Conservation (phyloP, 805 yeast species). For the Nadsonia fulvescens region DNA sequence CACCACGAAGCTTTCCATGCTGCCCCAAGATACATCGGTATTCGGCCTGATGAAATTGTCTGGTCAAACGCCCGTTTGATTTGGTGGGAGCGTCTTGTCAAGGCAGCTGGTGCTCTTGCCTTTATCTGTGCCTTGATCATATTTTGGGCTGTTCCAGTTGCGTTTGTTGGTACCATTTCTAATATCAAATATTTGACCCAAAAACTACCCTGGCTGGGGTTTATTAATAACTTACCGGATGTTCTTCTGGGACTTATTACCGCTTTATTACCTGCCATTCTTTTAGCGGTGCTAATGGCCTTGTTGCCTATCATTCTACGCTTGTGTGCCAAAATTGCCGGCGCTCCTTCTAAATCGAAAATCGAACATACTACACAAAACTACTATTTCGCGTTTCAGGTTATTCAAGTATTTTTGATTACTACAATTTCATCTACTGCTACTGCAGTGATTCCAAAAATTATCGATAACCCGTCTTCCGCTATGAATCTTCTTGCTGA, state of each 20-base stretch:
- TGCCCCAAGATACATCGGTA: constrained; percentile 36
- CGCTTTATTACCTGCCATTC: constrained; percentile 68
- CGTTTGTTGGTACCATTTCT: constrained; percentile 90
- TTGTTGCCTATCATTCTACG: constrained; percentile 74
- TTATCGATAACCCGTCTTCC: constrained; percentile 46
- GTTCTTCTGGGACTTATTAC: constrained; percentile 68
- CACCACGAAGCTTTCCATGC: constrained; percentile 26
- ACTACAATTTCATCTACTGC: constrained; percentile 72
- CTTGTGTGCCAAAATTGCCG: constrained; percentile 56
- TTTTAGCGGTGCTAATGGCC: constrained; percentile 68
- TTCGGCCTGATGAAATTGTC: constrained; percentile 64
- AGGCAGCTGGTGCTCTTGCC: constrained; percentile 38
- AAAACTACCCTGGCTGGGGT: constrained; percentile 55
- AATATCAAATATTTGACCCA: constrained; percentile 60
- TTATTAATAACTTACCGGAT: constrained; percentile 56
- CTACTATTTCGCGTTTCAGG: constrained; percentile 83
- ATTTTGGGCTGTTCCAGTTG: constrained; percentile 94
- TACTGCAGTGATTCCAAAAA: constrained; percentile 55
- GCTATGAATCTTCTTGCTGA: constrained; percentile 63
- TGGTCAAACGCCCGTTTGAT: constrained; percentile 62
- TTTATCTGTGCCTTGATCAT: constrained; percentile 49
- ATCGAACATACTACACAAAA: constrained; percentile 71
- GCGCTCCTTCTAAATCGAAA: constrained; percentile 50
- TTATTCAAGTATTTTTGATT: constrained; percentile 74
- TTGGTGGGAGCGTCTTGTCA: constrained; percentile 36